A percentile compares a stretch with the other conserved stretches of the same genome.
Conservation (phyloP, 2,329 filamentous ascomycete genomes). For the Zymoseptoria passerinii region DNA sequence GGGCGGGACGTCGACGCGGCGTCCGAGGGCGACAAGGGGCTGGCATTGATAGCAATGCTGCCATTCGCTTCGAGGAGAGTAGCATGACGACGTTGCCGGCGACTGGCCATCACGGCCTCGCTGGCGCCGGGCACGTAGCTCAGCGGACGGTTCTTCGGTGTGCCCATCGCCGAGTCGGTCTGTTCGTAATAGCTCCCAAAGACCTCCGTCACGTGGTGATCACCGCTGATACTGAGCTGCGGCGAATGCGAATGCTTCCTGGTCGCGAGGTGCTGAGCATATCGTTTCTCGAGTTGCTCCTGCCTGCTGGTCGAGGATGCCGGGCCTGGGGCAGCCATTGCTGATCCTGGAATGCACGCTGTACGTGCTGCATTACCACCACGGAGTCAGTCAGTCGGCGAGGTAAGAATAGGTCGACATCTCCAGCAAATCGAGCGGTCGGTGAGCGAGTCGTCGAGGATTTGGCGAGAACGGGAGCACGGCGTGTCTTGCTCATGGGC, state of each 20-base stretch:
- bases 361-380: not conserved
- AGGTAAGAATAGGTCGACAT: not conserved
- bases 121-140: slow-evolving; percentile 62
- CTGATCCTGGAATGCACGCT: not conserved
- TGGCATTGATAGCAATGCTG: not conserved
- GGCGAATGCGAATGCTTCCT: slow-evolving; percentile 44
- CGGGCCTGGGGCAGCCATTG: slow-evolving; percentile 1
- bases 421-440: not conserved
- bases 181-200: slow-evolving; percentile 80
- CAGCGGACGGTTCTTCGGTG: slow-evolving; percentile 49
- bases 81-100: slow-evolving; percentile 20
- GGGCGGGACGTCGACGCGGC: slow-evolving; percentile 6
- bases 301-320: slow-evolving; percentile 33
- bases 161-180: slow-evolving; percentile 63
- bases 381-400: not conserved
- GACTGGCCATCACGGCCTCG: slow-evolving; percentile 40
- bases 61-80: slow-evolving; percentile 14
- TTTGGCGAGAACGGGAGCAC: not conserved
- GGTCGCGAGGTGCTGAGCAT: slow-evolving; percentile 14
- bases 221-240: slow-evolving; percentile 69
- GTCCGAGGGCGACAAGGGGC: not conserved
- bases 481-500: too few relatives aligned
- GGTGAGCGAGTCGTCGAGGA: not conserved
- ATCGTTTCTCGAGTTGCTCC: slow-evolving; percentile 37
- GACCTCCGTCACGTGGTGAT: slow-evolving; percentile 90